Evolutionary conservation across 805 yeast species (phyloP), one percentile per base, ranked within the genome.

Genomic region (Saccharomyces jurei): DNA sequence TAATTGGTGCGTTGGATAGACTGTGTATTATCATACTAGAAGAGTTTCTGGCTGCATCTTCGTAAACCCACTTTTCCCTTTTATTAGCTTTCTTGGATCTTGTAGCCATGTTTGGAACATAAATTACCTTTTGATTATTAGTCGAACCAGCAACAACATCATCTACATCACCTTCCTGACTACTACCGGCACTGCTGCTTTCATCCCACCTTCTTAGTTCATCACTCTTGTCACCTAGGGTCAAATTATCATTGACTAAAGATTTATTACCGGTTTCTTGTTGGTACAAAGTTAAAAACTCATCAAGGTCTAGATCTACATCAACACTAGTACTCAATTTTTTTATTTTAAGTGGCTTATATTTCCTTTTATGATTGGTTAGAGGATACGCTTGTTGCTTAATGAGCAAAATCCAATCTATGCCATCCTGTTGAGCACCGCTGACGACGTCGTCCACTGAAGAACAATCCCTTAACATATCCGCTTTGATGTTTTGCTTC

Each of bases 401-500:
- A 51, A 92, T 82, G 36, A 87, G 72, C 6, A 94, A 79, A 1
- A 91, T 74, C 87, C 94, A 84, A 50, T 81, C 84, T 14, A 84
- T 86, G 22, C 91, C 89, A 56, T 86, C 89, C 6, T 70, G 68
- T 47, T 78, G 77, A 0, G 96, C 95, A 36, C 78, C 76, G 17
- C 79, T 76, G 8, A 81, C 63, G 41, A 84, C 77, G 53, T 87
- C 96, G 59, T 92, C 97, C 25, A 82, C 68, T 2, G 74, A 68
- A 51, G 70, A 72, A 47, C 77, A 73, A 51, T 70, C 71, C 27
- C 74, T 71, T n/a, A 78, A 63, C 32, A 83, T 62, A 69, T 94
- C 99, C 3, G 96, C 87, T 53, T 86, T 78, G 46, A 94, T 83
- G n/a, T 81, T 84, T n/a, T 74, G 71, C 6, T 78, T 74, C 98